Evolutionary conservation across 805 yeast species (phyloP).

Genomic region (Cyberlindnera misumaiensis): DNA sequence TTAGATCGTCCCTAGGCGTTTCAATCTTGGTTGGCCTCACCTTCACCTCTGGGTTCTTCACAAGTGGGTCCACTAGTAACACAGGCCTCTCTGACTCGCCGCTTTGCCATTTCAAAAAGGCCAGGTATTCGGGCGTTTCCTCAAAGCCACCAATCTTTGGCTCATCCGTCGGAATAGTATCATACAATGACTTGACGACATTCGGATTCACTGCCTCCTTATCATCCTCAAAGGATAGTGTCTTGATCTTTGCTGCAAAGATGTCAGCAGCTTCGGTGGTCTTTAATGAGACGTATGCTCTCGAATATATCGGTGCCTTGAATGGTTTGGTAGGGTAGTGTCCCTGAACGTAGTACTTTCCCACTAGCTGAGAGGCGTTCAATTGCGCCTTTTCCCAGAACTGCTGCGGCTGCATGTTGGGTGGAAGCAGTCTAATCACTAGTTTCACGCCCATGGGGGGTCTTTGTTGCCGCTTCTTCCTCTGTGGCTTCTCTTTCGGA

Average conservation of each 20-base stretch:
- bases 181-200: conserved; percentile 29
- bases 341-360: conserved; percentile 36
- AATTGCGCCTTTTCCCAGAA: conserved; percentile 23
- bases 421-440: conserved; percentile 38
- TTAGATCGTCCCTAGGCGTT: not conserved
- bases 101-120: conserved; percentile 16
- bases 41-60: not conserved
- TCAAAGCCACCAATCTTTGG: conserved; percentile 9
- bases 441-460: conserved; percentile 18
- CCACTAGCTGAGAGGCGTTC: conserved; percentile 8
- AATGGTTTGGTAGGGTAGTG: conserved; percentile 31
- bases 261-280: conserved; percentile 21
- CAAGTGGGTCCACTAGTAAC: too few relatives aligned
- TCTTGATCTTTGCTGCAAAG: conserved; percentile 23
- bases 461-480: conserved; percentile 1
- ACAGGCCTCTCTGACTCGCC: conserved; percentile 18
- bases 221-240: conserved; percentile 15
- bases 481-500: not conserved
- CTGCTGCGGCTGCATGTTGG: conserved; percentile 25
- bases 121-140: conserved; percentile 14
- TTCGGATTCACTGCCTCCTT: conserved; percentile 28
- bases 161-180: conserved; percentile 22
- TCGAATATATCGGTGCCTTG: conserved; percentile 33
- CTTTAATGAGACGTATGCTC: conserved; percentile 35
- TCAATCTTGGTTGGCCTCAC: conserved; percentile 1